These are phyloP conservation scores for Nitzschia putrida DNA, from an alignment of 108 stramenopile genomes.

Conservation along the genomic window DNA sequence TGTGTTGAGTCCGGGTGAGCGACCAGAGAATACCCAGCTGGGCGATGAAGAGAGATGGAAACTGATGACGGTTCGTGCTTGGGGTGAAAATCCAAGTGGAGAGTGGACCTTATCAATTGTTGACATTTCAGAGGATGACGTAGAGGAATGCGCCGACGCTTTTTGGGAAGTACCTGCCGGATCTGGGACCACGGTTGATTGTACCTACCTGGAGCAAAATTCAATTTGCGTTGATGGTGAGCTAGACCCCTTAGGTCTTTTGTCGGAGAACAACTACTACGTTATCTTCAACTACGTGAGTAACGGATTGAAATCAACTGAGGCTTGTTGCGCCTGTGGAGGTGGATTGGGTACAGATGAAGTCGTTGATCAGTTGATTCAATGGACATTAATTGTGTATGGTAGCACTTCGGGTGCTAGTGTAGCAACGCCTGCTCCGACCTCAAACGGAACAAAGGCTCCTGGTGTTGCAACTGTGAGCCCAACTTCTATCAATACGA, in stretches of 20 bases:
- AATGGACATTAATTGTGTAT: conserved; percentile 7
- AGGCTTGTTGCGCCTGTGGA: conserved; percentile 45
- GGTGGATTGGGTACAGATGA: conserved; percentile 19
- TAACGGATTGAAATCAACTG: not conserved
- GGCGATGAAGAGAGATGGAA: conserved; percentile 26
- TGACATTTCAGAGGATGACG: conserved; percentile 14
- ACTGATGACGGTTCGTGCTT: conserved; percentile 33
- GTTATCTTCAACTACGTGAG: conserved; percentile 4
- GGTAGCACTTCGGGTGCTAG: not conserved
- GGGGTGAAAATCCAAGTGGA: conserved; percentile 34
- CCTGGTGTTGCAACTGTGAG: no score
- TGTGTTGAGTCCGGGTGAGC: conserved; percentile 25
- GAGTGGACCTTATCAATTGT: conserved; percentile 24
- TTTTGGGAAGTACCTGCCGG: not conserved
- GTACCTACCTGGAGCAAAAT: conserved; percentile 11
- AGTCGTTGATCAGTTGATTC: not conserved
- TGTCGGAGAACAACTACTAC: not conserved
- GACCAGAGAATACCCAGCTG: conserved; percentile 24
- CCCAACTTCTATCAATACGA: no score
- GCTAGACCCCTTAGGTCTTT: not conserved
- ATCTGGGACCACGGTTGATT: conserved; percentile 1
- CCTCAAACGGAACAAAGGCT: no score
- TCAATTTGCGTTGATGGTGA: conserved; percentile 3
- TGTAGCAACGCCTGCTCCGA: not conserved
- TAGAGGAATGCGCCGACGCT: conserved; percentile 1